Conservation (phyloP, 495 filamentous ascomycete genomes). For the Annulohypoxylon nitens region DNA sequence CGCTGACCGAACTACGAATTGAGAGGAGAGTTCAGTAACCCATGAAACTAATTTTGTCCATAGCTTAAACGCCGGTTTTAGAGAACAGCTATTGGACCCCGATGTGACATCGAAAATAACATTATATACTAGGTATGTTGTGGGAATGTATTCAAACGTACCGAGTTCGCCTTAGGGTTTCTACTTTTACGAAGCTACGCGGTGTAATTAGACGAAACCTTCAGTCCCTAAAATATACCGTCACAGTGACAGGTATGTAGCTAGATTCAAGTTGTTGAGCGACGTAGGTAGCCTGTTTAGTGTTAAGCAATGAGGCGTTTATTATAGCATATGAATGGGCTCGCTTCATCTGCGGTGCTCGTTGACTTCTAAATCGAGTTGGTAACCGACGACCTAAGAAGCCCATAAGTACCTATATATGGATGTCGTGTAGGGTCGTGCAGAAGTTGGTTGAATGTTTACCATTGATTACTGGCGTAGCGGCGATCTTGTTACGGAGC, state of each 20-base stretch:
- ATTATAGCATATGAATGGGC: neutral
- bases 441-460: conserved; percentile 27
- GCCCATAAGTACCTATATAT: neutral
- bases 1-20: conserved; percentile 7
- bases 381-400: conserved; percentile 10
- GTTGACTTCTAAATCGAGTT: neutral
- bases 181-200: neutral
- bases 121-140: neutral
- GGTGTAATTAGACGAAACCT: neutral
- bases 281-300: neutral
- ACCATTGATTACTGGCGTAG: conserved; percentile 12
- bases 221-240: neutral
- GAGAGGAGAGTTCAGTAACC: neutral
- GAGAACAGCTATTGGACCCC: conserved; percentile 1
- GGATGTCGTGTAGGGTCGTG: conserved; percentile 24
- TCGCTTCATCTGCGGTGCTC: neutral
- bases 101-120: neutral
- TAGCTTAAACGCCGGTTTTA: neutral
- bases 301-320: neutral
- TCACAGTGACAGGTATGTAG: neutral
- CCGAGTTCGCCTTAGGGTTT: neutral
- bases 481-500: conserved; percentile 25
- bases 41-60: conserved; percentile 8
- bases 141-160: neutral
- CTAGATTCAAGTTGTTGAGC: neutral